phyloP scores from a whole-genome alignment of 306 rosid species.

The Ammopiptanthus mongolicus region DNA sequence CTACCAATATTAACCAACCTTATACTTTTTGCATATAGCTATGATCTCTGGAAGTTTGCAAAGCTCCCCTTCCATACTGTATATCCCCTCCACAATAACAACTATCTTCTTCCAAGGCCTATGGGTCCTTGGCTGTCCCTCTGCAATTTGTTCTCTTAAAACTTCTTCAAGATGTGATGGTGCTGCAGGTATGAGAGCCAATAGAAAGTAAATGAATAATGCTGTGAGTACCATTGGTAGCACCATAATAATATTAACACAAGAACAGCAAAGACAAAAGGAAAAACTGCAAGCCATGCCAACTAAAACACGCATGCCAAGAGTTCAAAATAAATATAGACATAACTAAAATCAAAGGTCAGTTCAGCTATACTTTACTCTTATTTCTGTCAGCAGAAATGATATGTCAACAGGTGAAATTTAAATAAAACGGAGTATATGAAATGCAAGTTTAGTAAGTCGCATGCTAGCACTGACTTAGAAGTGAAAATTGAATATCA shows the following conservation, averaged over 20 bases:
- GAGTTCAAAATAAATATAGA: background rate
- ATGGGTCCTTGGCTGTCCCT: conserved; percentile 79
- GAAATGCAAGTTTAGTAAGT: too few species aligned
- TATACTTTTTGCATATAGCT: conserved; percentile 70
- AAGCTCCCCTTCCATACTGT: conserved; percentile 90
- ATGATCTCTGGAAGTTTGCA: conserved; percentile 80
- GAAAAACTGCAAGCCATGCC: background rate
- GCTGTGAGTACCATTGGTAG: background rate
- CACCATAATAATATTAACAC: background rate
- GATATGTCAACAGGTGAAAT: background rate
- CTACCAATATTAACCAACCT: conserved; percentile 36
- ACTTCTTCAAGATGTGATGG: conserved; percentile 73
- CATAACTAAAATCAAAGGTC: background rate
- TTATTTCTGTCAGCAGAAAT: background rate
- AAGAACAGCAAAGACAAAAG: background rate
- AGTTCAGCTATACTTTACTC: background rate
- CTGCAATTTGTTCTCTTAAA: conserved; percentile 73
- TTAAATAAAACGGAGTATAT: too few species aligned
- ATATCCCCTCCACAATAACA: conserved; percentile 77
- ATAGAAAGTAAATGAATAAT: background rate
- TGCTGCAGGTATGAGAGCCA: conserved; percentile 31
- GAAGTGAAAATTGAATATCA: too few species aligned
- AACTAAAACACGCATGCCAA: background rate
- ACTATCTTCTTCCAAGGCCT: conserved; percentile 86
- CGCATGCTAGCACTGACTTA: too few species aligned